Conservation (phyloP, 495 filamentous ascomycete genomes). For the Tuber aestivum region DNA sequence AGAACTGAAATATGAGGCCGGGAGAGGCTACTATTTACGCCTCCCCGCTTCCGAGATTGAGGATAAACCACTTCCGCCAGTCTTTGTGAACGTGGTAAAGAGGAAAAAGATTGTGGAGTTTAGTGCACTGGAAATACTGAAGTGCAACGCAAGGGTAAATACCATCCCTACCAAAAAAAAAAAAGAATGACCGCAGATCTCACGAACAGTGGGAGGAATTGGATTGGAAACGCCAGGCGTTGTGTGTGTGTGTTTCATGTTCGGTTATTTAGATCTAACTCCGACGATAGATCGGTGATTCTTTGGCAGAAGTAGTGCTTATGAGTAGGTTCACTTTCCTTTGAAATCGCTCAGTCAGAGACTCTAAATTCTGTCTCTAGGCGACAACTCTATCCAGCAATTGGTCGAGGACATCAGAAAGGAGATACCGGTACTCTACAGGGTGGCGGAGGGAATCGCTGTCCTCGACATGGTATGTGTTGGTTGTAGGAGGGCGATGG, state of each 20-base stretch:
- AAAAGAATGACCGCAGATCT: slow-evolving; percentile 44
- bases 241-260: background rate
- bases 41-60: slow-evolving; percentile 60
- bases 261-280: slow-evolving; percentile 45
- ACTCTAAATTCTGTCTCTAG: slow-evolving; percentile 21
- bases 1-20: slow-evolving; percentile 68
- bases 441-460: slow-evolving; percentile 77
- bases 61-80: slow-evolving; percentile 55
- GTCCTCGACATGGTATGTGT: slow-evolving; percentile 73
- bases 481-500: background rate
- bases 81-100: slow-evolving; percentile 69
- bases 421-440: slow-evolving; percentile 65
- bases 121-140: slow-evolving; percentile 75
- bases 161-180: slow-evolving; percentile 20
- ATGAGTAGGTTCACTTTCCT: slow-evolving; percentile 45
- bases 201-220: background rate
- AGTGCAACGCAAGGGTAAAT: slow-evolving; percentile 46
- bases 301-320: slow-evolving; percentile 63
- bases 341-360: slow-evolving; percentile 47
- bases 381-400: slow-evolving; percentile 60
- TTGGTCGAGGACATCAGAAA: slow-evolving; percentile 62
- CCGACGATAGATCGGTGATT: slow-evolving; percentile 55
- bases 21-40: slow-evolving; percentile 74
- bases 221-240: background rate
- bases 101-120: slow-evolving; percentile 73